phyloP scores from a whole-genome alignment of 768 basidiomycete species.

The Phaffia tasmanica region DNA sequence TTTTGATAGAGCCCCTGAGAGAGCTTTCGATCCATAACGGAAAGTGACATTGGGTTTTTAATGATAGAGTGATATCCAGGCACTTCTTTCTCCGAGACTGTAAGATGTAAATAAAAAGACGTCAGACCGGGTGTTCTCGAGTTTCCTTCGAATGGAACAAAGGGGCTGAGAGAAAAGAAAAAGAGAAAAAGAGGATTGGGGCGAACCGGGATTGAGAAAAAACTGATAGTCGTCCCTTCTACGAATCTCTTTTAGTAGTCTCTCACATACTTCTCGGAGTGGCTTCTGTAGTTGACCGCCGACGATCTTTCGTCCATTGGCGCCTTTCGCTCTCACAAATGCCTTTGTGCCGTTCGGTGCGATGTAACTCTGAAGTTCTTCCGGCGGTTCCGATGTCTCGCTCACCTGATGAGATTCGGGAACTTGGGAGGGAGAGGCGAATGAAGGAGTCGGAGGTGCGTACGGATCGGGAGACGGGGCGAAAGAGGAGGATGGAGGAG shows the following conservation, averaged over 20 bases:
- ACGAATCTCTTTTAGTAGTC: slow-evolving; percentile 15
- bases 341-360: no score
- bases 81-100: slow-evolving; percentile 18
- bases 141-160: no score
- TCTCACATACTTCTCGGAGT: slow-evolving; percentile 20
- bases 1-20: slow-evolving; percentile 57
- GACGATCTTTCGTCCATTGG: slow-evolving; percentile 17
- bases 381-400: no score
- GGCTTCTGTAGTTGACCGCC: slow-evolving; percentile 17
- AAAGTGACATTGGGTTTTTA: slow-evolving; percentile 90
- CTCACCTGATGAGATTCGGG: no score
- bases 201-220: slow-evolving; percentile 23
- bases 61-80: slow-evolving; percentile 57
- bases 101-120: background rate
- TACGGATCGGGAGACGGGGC: no score
- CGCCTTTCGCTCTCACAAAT: background rate
- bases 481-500: no score
- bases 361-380: no score
- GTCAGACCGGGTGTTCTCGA: background rate
- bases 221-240: slow-evolving; percentile 21
- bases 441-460: no score
- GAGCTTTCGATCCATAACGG: slow-evolving; percentile 75
- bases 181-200: background rate
- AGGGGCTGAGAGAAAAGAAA: background rate
- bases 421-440: no score